Evolutionary conservation across 176 grass and related monocot species (phyloP).

Genomic region (Cenchrus americanus): DNA sequence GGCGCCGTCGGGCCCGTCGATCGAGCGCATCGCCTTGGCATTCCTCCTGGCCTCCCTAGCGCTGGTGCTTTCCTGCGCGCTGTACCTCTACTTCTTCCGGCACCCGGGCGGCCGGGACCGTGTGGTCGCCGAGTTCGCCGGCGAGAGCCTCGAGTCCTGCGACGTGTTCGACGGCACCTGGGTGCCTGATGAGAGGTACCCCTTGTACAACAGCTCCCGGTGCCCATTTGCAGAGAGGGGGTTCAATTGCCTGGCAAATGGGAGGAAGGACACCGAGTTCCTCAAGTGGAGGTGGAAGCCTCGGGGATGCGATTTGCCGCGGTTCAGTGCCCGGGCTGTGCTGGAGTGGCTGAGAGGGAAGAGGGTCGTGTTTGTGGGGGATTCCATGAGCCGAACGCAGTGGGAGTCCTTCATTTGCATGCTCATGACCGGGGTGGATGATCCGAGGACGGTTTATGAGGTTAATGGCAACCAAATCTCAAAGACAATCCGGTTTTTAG

Average conservation of each 20-base stretch:
- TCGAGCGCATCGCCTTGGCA: slow-evolving; percentile 53
- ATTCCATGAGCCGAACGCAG: slow-evolving; percentile 94
- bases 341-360: slow-evolving; percentile 82
- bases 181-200: slow-evolving; percentile 67
- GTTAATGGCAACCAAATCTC: slow-evolving; percentile 87
- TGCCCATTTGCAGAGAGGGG: slow-evolving; percentile 90
- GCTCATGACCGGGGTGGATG: slow-evolving; percentile 83
- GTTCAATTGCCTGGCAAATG: slow-evolving; percentile 93
- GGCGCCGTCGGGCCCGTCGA: slow-evolving; percentile 42
- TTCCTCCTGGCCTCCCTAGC: slow-evolving; percentile 61
- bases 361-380: slow-evolving; percentile 85
- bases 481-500: slow-evolving; percentile 85
- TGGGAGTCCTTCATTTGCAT: slow-evolving; percentile 99
- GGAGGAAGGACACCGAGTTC: slow-evolving; percentile 76
- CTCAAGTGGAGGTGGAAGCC: slow-evolving; percentile 98
- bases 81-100: slow-evolving; percentile 65
- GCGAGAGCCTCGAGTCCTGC: slow-evolving; percentile 44
- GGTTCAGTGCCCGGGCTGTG: slow-evolving; percentile 52
- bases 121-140: slow-evolving; percentile 46
- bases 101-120: slow-evolving; percentile 54
- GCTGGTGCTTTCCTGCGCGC: slow-evolving; percentile 59
- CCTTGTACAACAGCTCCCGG: slow-evolving; percentile 82
- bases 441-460: slow-evolving; percentile 82
- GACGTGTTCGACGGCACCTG: slow-evolving; percentile 87
- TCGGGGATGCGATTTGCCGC: slow-evolving; percentile 61